Conservation (phyloP, 257 asterid species). For the Ophiorrhiza pumila region DNA sequence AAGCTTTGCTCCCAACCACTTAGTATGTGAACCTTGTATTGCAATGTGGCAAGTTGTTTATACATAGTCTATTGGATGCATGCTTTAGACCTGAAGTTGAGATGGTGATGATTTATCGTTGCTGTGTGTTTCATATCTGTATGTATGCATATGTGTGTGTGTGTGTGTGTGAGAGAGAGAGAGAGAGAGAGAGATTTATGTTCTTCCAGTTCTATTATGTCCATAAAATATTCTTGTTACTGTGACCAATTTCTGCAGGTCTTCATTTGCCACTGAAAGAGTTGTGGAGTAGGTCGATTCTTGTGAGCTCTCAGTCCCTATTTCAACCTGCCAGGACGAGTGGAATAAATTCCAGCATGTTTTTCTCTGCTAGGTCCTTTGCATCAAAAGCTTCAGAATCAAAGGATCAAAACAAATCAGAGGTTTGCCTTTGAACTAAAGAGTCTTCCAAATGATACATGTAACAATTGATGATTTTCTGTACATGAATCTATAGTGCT, state of each 20-base stretch:
- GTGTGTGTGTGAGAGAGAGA: not conserved
- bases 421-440: constrained; percentile 43
- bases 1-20: not conserved
- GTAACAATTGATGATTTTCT: not conserved
- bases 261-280: constrained; percentile 31
- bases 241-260: constrained; percentile 40
- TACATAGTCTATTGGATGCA: not conserved
- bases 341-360: constrained; percentile 26
- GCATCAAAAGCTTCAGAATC: constrained; percentile 61
- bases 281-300: constrained; percentile 30
- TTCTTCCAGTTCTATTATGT: not conserved
- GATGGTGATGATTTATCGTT: not conserved
- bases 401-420: constrained; percentile 37
- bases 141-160: not conserved
- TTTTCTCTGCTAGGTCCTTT: constrained; percentile 52
- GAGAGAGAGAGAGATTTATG: not conserved
- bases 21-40: not conserved
- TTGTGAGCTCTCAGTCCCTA: constrained; percentile 31
- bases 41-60: not conserved
- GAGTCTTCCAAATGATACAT: not conserved
- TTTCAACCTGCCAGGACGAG: constrained; percentile 41
- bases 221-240: not conserved
- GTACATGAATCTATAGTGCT: not conserved
- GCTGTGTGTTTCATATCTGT: not conserved
- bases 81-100: not conserved